phyloP scores from a whole-genome alignment of 2,329 filamentous ascomycete genomes.

The Nakataea oryzae region DNA sequence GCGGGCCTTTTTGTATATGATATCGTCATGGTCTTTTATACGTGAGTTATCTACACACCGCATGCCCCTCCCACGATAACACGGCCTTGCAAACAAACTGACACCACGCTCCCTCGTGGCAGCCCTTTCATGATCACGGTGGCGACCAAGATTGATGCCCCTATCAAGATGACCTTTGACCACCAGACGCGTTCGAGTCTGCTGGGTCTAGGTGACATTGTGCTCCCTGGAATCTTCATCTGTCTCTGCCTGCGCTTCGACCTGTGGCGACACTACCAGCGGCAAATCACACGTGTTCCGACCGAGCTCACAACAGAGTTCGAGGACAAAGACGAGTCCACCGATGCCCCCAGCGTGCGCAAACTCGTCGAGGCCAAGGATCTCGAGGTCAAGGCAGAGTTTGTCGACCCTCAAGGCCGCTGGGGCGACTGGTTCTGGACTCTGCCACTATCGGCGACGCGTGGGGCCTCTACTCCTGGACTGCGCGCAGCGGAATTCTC shows the following conservation, averaged over 20 bases:
- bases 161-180: constrained; percentile 79
- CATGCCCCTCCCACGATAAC: neutral
- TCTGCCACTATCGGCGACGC: constrained; percentile 6
- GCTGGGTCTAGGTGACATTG: constrained; percentile 89
- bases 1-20: constrained; percentile 85
- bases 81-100: neutral
- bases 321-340: constrained; percentile 16
- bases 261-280: constrained; percentile 71
- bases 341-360: constrained; percentile 8
- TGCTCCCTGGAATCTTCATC: constrained; percentile 85
- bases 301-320: constrained; percentile 22
- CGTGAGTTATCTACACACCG: neutral
- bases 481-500: constrained; percentile 46
- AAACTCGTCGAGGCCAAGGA: constrained; percentile 24
- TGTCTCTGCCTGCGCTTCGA: constrained; percentile 86
- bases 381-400: constrained; percentile 39
- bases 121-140: constrained; percentile 79
- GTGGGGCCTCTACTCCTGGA: constrained; percentile 19
- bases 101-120: neutral
- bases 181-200: constrained; percentile 62
- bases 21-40: constrained; percentile 85
- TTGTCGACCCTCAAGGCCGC: constrained; percentile 51
- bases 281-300: constrained; percentile 43
- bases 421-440: constrained; percentile 87
- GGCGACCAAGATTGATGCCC: constrained; percentile 79